phyloP scores from a whole-genome alignment of 306 rosid genomes.

The Quercus alba region DNA sequence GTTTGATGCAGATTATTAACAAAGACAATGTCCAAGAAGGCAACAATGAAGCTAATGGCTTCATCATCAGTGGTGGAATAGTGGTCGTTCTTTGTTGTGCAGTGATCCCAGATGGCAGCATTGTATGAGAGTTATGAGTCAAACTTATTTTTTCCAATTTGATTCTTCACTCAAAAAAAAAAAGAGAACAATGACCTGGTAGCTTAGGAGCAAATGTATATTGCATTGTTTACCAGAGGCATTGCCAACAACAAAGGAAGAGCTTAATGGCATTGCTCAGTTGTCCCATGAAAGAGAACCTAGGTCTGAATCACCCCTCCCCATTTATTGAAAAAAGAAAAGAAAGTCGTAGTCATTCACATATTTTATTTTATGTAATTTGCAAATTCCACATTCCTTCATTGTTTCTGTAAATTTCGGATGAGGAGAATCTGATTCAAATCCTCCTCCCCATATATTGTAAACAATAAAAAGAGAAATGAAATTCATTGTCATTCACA shows the following conservation, averaged over 20 bases:
- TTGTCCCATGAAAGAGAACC: too few species aligned
- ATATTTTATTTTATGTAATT: background rate
- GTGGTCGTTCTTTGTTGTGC: slow-evolving; percentile 29
- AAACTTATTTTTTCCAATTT: too few species aligned
- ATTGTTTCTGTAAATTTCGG: background rate
- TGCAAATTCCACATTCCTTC: background rate
- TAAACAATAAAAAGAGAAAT: too few species aligned
- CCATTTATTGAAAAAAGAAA: too few species aligned
- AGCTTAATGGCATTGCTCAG: too few species aligned
- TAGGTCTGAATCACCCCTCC: too few species aligned
- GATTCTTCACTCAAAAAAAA: too few species aligned
- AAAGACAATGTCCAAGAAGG: slow-evolving; percentile 37
- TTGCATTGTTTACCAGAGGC: background rate
- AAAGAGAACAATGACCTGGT: background rate
- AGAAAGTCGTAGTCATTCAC: background rate
- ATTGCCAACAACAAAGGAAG: background rate
- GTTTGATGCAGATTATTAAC: slow-evolving; percentile 32
- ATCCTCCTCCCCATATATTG: too few species aligned
- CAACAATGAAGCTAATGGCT: slow-evolving; percentile 27
- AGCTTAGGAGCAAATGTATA: background rate
- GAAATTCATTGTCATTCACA: too few species aligned
- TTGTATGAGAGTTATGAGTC: slow-evolving; percentile 12
- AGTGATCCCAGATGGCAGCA: slow-evolving; percentile 25
- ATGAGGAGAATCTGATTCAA: too few species aligned
- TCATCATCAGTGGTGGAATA: slow-evolving; percentile 32